A percentile compares a stretch with the other conserved stretches of the same genome.
Conservation (phyloP, 306 rosid species). For the Dryas drummondii region DNA sequence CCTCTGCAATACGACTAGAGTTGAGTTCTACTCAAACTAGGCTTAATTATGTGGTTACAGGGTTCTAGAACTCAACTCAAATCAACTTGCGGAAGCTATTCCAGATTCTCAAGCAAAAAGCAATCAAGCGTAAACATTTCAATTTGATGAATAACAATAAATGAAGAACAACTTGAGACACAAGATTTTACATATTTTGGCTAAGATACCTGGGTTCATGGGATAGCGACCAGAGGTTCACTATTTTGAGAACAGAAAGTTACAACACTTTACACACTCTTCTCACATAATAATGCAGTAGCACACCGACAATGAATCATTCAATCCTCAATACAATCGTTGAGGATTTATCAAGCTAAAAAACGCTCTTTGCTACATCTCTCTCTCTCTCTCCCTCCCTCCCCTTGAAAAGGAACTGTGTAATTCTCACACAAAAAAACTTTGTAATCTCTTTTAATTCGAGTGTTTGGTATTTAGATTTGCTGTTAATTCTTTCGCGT, state of each 20-base stretch:
- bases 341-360: too few species aligned
- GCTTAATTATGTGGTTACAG: neutral
- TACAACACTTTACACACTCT: neutral
- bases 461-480: neutral
- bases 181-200: neutral
- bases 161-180: neutral
- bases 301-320: neutral
- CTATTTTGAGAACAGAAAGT: neutral
- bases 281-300: neutral
- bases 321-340: too few species aligned
- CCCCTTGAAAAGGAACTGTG: too few species aligned
- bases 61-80: neutral
- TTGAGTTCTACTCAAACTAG: neutral
- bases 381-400: too few species aligned
- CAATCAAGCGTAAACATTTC: neutral
- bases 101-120: neutral
- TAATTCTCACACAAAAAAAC: neutral
- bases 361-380: too few species aligned
- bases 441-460: neutral
- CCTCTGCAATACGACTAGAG: neutral
- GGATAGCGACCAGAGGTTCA: neutral
- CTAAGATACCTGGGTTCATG: neutral
- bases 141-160: neutral
- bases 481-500: neutral
- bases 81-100: neutral